A percentile compares a stretch with the other conserved stretches of the same genome.
These are phyloP conservation scores for Parasitella parasitica DNA, from an alignment of 371 early-diverging fungal genomes.

Conservation along the genomic window DNA sequence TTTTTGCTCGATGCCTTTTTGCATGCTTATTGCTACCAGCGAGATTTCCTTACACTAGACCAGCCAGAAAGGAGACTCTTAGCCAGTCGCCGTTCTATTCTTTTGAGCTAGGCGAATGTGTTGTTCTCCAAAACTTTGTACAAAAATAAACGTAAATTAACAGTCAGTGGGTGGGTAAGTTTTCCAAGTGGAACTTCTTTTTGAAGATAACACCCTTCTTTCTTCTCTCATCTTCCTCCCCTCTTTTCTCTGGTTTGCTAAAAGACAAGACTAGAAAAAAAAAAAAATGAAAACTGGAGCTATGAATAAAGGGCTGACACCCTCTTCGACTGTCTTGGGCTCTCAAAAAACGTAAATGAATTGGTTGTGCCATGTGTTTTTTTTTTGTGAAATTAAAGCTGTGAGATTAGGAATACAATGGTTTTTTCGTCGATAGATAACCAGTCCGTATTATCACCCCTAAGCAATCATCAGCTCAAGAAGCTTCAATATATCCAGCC, in stretches of 20 bases:
- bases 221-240: background rate
- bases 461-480: background rate
- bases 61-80: background rate
- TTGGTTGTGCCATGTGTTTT: background rate
- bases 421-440: slow-evolving; percentile 1
- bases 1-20: too few species aligned
- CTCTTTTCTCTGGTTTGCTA: background rate
- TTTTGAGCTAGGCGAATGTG: background rate
- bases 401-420: background rate
- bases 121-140: background rate
- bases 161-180: background rate
- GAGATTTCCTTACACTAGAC: background rate
- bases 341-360: background rate
- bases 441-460: too few species aligned
- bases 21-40: background rate
- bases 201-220: background rate
- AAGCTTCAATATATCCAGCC: background rate
- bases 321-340: background rate
- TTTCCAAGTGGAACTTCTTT: background rate
- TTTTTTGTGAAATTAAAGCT: background rate
- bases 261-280: too few species aligned
- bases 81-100: background rate
- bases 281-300: background rate
- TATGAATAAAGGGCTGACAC: background rate
- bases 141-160: background rate